A percentile compares a stretch with the other conserved stretches of the same genome.
phyloP scores from a whole-genome alignment of 2,329 filamentous ascomycete genomes.

The Hypoxylon rubiginosum region DNA sequence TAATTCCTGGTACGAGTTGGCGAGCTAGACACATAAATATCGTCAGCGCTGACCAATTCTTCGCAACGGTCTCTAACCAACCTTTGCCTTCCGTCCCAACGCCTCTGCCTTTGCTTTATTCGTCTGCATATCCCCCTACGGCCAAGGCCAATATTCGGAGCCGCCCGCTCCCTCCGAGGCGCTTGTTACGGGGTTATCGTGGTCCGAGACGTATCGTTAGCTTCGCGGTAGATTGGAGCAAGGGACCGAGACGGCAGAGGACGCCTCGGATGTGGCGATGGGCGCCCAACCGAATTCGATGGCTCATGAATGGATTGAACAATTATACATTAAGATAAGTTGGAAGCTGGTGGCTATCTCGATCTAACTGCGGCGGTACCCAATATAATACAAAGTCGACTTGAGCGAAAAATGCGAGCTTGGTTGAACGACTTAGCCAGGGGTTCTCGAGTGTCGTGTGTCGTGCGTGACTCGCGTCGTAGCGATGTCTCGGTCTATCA shows the following conservation, averaged over 20 bases:
- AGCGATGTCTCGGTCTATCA: slow-evolving; percentile 16
- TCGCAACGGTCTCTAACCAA: slow-evolving; percentile 36
- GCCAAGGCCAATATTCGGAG: slow-evolving; percentile 38
- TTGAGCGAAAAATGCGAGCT: slow-evolving; percentile 15
- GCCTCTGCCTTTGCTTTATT: slow-evolving; percentile 63
- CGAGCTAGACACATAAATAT: slow-evolving; percentile 73
- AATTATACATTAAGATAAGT: slow-evolving; percentile 11
- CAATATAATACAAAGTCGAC: slow-evolving; percentile 2
- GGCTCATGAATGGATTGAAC: slow-evolving; percentile 35
- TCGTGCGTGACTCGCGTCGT: slow-evolving; percentile 22
- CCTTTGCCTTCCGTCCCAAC: slow-evolving; percentile 56
- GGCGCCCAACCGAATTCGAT: slow-evolving; percentile 33
- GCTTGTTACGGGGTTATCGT: slow-evolving; percentile 10
- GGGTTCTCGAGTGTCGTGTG: slow-evolving; percentile 11
- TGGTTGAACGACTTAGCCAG: slow-evolving; percentile 10
- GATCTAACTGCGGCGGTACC: slow-evolving; percentile 10
- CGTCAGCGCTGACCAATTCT: slow-evolving; percentile 29
- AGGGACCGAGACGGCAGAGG: slow-evolving; percentile 8
- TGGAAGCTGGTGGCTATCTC: slow-evolving; percentile 3
- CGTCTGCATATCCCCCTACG: slow-evolving; percentile 54
- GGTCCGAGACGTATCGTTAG: slow-evolving; percentile 11
- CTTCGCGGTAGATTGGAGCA: slow-evolving; percentile 7
- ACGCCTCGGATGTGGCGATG: slow-evolving; percentile 35
- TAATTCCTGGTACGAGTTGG: slow-evolving; percentile 95
- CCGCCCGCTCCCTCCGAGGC: slow-evolving; percentile 43